Percentiles rank a stretch among this genome's conserved stretches.
Evolutionary conservation across 192 early-diverging fungal genomes (phyloP).

Genomic region (Umbelopsis ramanniana): DNA sequence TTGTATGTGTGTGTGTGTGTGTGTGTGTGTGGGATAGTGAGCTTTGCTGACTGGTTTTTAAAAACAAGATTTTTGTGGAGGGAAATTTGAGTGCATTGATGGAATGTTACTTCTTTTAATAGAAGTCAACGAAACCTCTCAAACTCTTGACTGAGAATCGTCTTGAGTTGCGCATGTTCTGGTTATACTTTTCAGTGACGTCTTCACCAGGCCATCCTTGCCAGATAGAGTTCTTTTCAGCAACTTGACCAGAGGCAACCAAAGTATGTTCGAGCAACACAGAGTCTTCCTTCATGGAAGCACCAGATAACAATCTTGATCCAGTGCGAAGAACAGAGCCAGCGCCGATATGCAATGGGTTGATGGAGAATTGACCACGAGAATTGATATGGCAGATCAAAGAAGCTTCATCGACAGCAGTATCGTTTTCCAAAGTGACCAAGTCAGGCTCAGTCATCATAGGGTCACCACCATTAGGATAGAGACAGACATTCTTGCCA

Average conservation of each 20-base stretch:
- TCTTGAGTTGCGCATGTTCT: slow-evolving; percentile 25
- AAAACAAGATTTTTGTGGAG: not conserved
- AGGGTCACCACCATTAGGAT: slow-evolving; percentile 52
- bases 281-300: slow-evolving; percentile 32
- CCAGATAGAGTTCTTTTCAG: slow-evolving; percentile 36
- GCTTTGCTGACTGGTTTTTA: too few relatives aligned
- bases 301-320: slow-evolving; percentile 49
- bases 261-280: slow-evolving; percentile 45
- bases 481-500: slow-evolving; percentile 48
- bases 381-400: slow-evolving; percentile 51
- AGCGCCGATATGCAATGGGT: slow-evolving; percentile 44
- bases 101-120: slow-evolving; percentile 1
- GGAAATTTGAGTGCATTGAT: not conserved
- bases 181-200: slow-evolving; percentile 17
- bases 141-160: slow-evolving; percentile 28
- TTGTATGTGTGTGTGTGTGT: not conserved
- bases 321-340: slow-evolving; percentile 40
- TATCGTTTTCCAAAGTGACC: slow-evolving; percentile 45
- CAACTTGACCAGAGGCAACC: slow-evolving; percentile 43
- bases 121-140: slow-evolving; percentile 30
- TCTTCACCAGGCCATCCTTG: slow-evolving; percentile 47
- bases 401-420: slow-evolving; percentile 46
- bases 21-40: too few relatives aligned
- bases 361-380: slow-evolving; percentile 48
- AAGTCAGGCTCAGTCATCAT: slow-evolving; percentile 59